Percentiles rank a stretch among this genome's conserved stretches.
Evolutionary conservation across 805 yeast species (phyloP).

Genomic region (Suhomyces kilbournensis): DNA sequence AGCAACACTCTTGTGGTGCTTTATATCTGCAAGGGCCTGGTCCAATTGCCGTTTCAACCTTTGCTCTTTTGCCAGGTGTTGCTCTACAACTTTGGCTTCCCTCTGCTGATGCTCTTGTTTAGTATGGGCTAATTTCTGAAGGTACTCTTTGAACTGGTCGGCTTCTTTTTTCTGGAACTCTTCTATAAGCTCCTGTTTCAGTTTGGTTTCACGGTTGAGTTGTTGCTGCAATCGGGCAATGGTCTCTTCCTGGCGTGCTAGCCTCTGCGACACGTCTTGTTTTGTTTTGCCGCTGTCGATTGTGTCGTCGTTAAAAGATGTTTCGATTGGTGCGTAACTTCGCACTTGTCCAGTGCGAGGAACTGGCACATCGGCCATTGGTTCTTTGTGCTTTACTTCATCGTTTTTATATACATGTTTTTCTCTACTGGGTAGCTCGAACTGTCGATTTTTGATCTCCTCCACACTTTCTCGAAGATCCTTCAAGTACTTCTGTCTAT

Average conservation of each 20-base stretch:
- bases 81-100: background rate
- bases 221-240: background rate
- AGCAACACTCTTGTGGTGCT: background rate
- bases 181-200: constrained; percentile 5
- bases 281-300: background rate
- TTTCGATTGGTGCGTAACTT: background rate
- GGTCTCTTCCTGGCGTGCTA: background rate
- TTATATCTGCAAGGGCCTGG: background rate
- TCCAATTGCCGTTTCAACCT: background rate
- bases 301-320: background rate
- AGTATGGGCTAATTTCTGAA: background rate
- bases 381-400: background rate
- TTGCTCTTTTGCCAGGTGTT: background rate
- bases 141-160: constrained; percentile 1
- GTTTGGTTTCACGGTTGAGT: background rate
- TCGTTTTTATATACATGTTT: background rate
- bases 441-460: constrained; percentile 19
- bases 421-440: constrained; percentile 14
- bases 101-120: constrained; percentile 1
- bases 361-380: background rate
- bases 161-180: constrained; percentile 6
- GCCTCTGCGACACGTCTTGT: background rate
- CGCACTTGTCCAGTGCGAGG: background rate
- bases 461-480: constrained; percentile 21
- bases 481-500: constrained; percentile 13